Evolutionary conservation across 2,329 filamentous ascomycete genomes (phyloP), one percentile per base, ranked within the genome.

Genomic region (Spiromastix sp.): DNA sequence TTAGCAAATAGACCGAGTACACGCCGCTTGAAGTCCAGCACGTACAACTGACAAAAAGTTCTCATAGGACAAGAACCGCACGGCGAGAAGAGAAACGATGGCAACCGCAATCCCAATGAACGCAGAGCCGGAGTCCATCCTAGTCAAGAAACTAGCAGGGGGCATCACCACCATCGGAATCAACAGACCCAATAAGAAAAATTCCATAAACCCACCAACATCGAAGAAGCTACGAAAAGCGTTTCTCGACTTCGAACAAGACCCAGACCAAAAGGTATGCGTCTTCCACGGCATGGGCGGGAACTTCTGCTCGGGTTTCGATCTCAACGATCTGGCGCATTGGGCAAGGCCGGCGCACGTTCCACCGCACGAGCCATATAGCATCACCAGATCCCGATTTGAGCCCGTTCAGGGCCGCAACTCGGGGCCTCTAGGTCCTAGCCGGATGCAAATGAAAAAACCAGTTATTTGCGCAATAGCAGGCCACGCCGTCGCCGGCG

Each of bases 161-260:
- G 70, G 70, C 30, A 70, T 76, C 44, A 70, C 70, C 0, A 67
- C 61, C n/a, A 69, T 76, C 37, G 63, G 66, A n/a, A 63, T 76
- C 42, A 66, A 70, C 49, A 64, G 71, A n/a, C 57, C 58, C 0
- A 50, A 64, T 9, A 57, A 63, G 16, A 63, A 64, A 34, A 76
- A 76, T 45, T 72, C 71, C 9, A 61, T 76, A 26, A 61, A 75
- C 42, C 50, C 56, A 2, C 39, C 57, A 2, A 72, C 71, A 3
- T 70, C 63, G 2, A 52, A 52, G 19, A 61, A 62, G 22, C 61
- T 77, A 4, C 64, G 66, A 17, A 46, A 58, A 1, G 66, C 68
- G 4, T 63, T 76, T 44, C 46, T 63, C 1, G 45, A 45, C 5
- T 76, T 73, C 40, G 70, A 75, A 42, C 46, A 54, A 10, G 69